A percentile compares a stretch with the other conserved stretches of the same genome.
Conservation (phyloP, 2,329 filamentous ascomycete species). For the Neonectria coccinea region DNA sequence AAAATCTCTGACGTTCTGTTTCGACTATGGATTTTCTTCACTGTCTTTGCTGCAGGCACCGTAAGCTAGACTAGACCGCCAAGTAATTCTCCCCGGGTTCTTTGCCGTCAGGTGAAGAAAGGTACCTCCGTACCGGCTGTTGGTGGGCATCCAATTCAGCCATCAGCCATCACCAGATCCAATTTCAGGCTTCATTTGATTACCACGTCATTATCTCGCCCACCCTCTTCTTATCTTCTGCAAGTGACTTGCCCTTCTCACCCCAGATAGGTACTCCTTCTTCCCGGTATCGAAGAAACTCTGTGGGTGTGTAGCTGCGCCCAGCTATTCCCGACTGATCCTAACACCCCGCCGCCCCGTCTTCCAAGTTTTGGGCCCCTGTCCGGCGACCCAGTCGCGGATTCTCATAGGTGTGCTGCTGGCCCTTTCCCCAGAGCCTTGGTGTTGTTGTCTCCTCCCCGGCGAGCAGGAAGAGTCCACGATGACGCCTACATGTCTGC, state of each 20-base stretch:
- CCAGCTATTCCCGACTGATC: constrained; percentile 1
- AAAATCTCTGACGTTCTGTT: constrained; percentile 13
- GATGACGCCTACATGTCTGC: constrained; percentile 15
- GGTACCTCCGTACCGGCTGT: not conserved
- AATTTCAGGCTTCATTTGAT: not conserved
- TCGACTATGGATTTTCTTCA: constrained; percentile 10
- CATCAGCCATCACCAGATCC: not conserved
- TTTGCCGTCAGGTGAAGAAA: not conserved
- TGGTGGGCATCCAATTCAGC: not conserved
- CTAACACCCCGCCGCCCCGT: not conserved
- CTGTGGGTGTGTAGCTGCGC: constrained; percentile 3
- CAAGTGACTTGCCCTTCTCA: not conserved
- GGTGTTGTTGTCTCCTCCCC: not conserved
- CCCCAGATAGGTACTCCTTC: constrained; percentile 15
- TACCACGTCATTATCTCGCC: constrained; percentile 15
- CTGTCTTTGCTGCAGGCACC: constrained; percentile 17
- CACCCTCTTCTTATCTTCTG: constrained; percentile 9
- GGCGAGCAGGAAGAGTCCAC: not conserved
- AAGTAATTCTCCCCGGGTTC: not conserved
- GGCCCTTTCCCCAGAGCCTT: constrained; percentile 8
- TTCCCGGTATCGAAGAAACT: not conserved
- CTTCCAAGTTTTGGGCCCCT: constrained; percentile 28
- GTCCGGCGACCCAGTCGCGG: constrained; percentile 3
- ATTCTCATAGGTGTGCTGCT: constrained; percentile 13
- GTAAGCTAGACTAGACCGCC: not conserved